Percentiles rank a stretch among this genome's conserved stretches.
phyloP scores from a whole-genome alignment of 1,284 basidiomycete genomes.

The Cryptococcus wingfieldii region DNA sequence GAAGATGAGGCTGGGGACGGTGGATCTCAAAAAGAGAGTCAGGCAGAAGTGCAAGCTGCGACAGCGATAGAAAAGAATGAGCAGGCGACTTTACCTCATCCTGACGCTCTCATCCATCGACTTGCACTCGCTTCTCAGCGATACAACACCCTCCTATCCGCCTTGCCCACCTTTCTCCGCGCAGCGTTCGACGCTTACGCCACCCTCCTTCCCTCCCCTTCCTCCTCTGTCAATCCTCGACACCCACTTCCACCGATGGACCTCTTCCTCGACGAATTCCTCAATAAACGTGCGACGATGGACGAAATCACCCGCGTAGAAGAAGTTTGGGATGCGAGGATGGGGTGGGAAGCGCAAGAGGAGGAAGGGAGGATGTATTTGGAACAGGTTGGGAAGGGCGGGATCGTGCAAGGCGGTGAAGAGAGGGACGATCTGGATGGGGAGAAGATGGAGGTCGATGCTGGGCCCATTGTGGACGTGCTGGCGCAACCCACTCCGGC shows the following conservation, averaged over 20 bases:
- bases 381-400: neutral
- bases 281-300: neutral
- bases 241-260: constrained; percentile 8
- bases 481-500: neutral
- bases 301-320: neutral
- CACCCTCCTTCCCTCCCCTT: neutral
- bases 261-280: neutral
- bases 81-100: neutral
- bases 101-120: neutral
- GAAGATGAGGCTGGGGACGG: neutral
- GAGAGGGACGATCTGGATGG: neutral
- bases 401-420: constrained; percentile 30
- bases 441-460: neutral
- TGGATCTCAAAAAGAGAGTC: neutral
- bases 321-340: neutral
- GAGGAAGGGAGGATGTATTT: neutral
- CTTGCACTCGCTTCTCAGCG: neutral
- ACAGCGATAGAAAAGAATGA: neutral
- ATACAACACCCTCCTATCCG: neutral
- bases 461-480: neutral
- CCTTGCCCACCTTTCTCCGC: neutral
- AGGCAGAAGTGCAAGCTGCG: neutral
- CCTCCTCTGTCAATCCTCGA: constrained; percentile 1
- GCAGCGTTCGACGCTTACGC: neutral
- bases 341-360: neutral